Evolutionary conservation across 2,329 filamentous ascomycete species (phyloP).

Genomic region (Monosporascus ibericus): DNA sequence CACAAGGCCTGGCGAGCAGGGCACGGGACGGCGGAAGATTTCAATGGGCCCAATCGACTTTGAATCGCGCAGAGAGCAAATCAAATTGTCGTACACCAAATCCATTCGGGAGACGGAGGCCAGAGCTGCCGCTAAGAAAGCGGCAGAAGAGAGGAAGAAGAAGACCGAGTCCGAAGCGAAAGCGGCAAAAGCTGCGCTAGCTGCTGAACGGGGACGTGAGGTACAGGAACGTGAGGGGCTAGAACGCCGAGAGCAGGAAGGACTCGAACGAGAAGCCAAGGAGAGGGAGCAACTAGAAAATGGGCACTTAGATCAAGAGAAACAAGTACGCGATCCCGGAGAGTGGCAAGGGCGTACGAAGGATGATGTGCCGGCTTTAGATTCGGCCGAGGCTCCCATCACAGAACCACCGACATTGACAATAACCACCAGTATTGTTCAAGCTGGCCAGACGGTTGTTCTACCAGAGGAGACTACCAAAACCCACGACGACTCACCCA

Average conservation of each 20-base stretch:
- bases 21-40: conserved; percentile 44
- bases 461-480: conserved; percentile 3
- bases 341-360: conserved; percentile 1
- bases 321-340: conserved; percentile 1
- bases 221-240: conserved; percentile 4
- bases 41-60: conserved; percentile 76
- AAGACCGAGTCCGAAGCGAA: conserved; percentile 42
- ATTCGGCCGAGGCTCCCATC: conserved; percentile 9
- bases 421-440: conserved; percentile 12
- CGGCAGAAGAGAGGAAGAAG: conserved; percentile 47
- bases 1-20: conserved; percentile 31
- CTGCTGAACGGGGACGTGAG: conserved; percentile 21
- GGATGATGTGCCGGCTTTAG: conserved; percentile 2
- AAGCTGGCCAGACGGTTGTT: conserved; percentile 4
- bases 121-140: conserved; percentile 41
- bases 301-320: conserved; percentile 1
- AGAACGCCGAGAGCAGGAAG: conserved; percentile 10
- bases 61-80: conserved; percentile 72
- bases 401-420: conserved; percentile 13
- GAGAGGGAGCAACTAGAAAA: conserved; percentile 1
- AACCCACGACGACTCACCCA: conserved; percentile 52
- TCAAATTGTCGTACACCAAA: conserved; percentile 79
- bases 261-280: conserved; percentile 6
- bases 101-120: conserved; percentile 71
- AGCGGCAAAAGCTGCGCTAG: conserved; percentile 32